Percentiles rank a stretch among this genome's conserved stretches.
Evolutionary conservation across 1,139 yeast genomes (phyloP).

Genomic region (Debaryomycetaceae sp.): DNA sequence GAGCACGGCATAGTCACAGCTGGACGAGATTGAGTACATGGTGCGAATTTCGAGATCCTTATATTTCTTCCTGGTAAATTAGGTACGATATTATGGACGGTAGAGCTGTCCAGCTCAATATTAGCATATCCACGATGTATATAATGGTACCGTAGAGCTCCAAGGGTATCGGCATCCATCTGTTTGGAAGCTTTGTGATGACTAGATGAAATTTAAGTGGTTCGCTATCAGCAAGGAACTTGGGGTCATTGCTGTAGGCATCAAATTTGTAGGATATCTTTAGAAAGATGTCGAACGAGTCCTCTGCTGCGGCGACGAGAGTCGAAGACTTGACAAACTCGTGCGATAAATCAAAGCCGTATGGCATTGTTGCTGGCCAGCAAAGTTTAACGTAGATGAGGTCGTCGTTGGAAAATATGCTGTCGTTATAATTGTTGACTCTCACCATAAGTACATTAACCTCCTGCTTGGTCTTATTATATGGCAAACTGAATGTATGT

Average conservation of each 20-base stretch:
- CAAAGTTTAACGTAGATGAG: constrained; percentile 35
- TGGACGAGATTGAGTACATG: too few species aligned
- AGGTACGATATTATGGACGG: not conserved
- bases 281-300: constrained; percentile 29
- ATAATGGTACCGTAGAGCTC: constrained; percentile 34
- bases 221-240: constrained; percentile 11
- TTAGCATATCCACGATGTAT: constrained; percentile 27
- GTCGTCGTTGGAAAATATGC: constrained; percentile 27
- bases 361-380: constrained; percentile 45
- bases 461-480: constrained; percentile 15
- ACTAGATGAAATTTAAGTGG: constrained; percentile 23
- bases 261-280: constrained; percentile 23
- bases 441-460: constrained; percentile 22
- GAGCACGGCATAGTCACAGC: not conserved
- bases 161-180: constrained; percentile 36
- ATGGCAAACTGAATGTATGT: constrained; percentile 5
- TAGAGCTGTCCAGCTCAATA: constrained; percentile 10
- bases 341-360: constrained; percentile 24
- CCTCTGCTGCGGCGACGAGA: constrained; percentile 4
- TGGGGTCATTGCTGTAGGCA: constrained; percentile 20
- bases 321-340: constrained; percentile 15
- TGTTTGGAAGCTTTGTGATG: constrained; percentile 30
- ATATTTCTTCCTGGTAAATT: not conserved
- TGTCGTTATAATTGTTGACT: constrained; percentile 33
- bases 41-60: not conserved